Evolutionary conservation across 345 rosid species (phyloP).

Genomic region (Moricandia moricandioides): DNA sequence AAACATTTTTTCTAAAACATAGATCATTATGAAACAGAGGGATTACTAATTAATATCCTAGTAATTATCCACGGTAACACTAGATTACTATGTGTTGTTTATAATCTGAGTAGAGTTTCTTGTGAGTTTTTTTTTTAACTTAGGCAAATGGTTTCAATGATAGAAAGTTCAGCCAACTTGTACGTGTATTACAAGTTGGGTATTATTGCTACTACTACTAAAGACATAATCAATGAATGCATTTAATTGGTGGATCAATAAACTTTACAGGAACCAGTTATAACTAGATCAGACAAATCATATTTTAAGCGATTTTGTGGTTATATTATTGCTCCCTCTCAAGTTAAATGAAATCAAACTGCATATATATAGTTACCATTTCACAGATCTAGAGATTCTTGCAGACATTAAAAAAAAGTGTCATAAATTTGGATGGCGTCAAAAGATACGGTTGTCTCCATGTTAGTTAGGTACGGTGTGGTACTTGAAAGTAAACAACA

Average conservation of each 20-base stretch:
- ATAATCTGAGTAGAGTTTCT: not conserved
- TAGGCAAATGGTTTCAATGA: not conserved
- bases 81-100: not conserved
- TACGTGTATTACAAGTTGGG: slow-evolving; percentile 17
- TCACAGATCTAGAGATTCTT: slow-evolving; percentile 17
- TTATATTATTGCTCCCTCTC: not conserved
- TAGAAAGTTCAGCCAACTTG: slow-evolving; percentile 17
- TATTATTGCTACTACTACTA: slow-evolving; percentile 9
- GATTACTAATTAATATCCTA: not conserved
- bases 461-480: slow-evolving; percentile 35
- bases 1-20: too few relatives aligned
- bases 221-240: slow-evolving; percentile 23
- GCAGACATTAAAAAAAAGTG: slow-evolving; percentile 13
- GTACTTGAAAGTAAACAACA: slow-evolving; percentile 28
- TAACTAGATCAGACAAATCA: slow-evolving; percentile 1
- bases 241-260: slow-evolving; percentile 3
- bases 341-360: not conserved
- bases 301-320: not conserved
- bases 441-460: slow-evolving; percentile 37
- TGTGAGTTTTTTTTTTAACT: not conserved
- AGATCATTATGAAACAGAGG: too few relatives aligned
- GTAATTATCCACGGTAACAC: not conserved
- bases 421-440: slow-evolving; percentile 24
- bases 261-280: slow-evolving; percentile 14
- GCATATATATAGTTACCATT: not conserved